These are phyloP conservation scores for Thinopyrum obtusiflorum DNA, from an alignment of 202 grass and related monocot species.

Conservation along the genomic window DNA sequence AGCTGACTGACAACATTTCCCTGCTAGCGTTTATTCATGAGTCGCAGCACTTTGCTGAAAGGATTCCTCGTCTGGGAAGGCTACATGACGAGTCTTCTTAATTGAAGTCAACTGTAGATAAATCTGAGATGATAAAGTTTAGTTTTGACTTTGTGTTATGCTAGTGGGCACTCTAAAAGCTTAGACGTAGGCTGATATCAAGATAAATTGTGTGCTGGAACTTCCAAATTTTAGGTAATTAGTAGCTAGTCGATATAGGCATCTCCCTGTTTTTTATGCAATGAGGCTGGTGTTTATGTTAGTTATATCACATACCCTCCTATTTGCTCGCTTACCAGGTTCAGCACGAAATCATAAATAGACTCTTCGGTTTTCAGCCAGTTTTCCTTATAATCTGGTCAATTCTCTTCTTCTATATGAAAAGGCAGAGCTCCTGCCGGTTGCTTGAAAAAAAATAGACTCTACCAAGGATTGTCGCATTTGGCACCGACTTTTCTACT, in stretches of 20 bases:
- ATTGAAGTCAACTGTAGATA: constrained; percentile 5
- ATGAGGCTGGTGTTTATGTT: neutral
- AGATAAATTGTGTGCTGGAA: neutral
- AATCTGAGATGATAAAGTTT: constrained; percentile 5
- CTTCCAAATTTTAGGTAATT: neutral
- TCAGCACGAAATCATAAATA: neutral
- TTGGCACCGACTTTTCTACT: neutral
- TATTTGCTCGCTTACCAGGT: neutral
- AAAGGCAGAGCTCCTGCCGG: neutral
- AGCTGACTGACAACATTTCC: neutral
- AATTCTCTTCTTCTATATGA: neutral
- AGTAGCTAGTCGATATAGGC: neutral
- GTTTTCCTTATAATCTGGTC: neutral
- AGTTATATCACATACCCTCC: neutral
- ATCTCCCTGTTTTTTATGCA: neutral
- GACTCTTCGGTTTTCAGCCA: neutral
- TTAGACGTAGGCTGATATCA: neutral
- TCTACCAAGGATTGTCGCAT: neutral
- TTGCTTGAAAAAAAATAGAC: neutral
- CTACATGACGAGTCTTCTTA: neutral
- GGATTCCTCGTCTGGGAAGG: neutral
- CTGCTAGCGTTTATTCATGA: neutral
- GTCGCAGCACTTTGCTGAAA: neutral
- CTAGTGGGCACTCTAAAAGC: neutral
- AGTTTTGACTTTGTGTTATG: neutral